phyloP scores from a whole-genome alignment of 805 yeast genomes.

The Starmerella floris region DNA sequence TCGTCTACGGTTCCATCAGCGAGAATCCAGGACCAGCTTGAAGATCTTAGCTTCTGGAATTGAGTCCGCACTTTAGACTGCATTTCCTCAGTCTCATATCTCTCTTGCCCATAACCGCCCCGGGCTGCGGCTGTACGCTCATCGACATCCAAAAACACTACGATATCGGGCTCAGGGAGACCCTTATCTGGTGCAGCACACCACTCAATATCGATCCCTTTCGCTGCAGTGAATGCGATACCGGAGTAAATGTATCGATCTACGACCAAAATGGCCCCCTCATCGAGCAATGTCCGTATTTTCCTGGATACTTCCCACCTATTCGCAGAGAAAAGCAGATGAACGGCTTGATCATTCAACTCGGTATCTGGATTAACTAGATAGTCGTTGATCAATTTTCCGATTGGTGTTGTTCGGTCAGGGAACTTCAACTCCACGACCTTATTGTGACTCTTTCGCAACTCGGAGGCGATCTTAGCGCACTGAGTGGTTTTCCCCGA shows the following conservation, averaged over 20 bases:
- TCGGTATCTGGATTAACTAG: slow-evolving; percentile 34
- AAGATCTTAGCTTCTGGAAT: slow-evolving; percentile 33
- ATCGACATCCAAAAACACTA: slow-evolving; percentile 57
- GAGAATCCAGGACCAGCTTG: slow-evolving; percentile 36
- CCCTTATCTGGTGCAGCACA: slow-evolving; percentile 71
- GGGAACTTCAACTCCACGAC: slow-evolving; percentile 65
- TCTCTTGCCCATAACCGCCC: slow-evolving; percentile 84
- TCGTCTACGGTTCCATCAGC: slow-evolving; percentile 51
- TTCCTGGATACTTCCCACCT: slow-evolving; percentile 68
- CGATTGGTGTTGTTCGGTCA: slow-evolving; percentile 71
- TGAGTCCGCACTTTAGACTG: slow-evolving; percentile 56
- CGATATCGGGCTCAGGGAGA: slow-evolving; percentile 72
- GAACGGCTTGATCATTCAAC: slow-evolving; percentile 68
- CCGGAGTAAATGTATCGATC: slow-evolving; percentile 92
- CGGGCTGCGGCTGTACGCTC: slow-evolving; percentile 37
- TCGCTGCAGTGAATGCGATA: slow-evolving; percentile 80
- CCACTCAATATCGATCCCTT: slow-evolving; percentile 64
- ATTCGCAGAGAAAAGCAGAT: slow-evolving; percentile 79
- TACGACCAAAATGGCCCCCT: slow-evolving; percentile 50
- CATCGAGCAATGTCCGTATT: slow-evolving; percentile 34
- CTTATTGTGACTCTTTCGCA: slow-evolving; percentile 25
- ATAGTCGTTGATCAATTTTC: slow-evolving; percentile 62
- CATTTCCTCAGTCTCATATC: slow-evolving; percentile 66
- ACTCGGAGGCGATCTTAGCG: slow-evolving; percentile 27
- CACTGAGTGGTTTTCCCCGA: slow-evolving; percentile 91